A percentile compares a stretch with the other conserved stretches of the same genome.
Conservation (phyloP, 2,329 filamentous ascomycete genomes). For the Leptographium wingfieldii region DNA sequence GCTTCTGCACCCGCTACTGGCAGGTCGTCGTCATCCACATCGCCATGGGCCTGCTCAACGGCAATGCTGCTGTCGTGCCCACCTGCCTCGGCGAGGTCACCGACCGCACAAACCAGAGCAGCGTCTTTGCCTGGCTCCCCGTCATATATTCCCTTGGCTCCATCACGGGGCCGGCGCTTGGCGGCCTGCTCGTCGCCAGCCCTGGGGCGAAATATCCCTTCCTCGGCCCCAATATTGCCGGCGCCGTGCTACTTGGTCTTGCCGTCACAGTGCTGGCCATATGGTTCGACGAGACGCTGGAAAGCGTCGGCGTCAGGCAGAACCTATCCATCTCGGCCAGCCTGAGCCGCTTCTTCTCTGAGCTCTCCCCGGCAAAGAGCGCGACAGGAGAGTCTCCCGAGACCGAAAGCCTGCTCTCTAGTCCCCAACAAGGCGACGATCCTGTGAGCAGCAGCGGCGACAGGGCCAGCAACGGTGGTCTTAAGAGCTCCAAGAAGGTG, state of each 20-base stretch:
- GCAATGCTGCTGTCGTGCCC: conserved; percentile 87
- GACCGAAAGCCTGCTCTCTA: background rate
- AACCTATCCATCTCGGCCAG: conserved; percentile 12
- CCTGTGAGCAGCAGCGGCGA: conserved; percentile 20
- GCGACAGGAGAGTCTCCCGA: background rate
- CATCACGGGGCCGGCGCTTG: conserved; percentile 86
- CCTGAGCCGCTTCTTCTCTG: conserved; percentile 11
- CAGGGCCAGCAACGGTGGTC: conserved; percentile 16
- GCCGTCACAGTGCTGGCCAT: conserved; percentile 64
- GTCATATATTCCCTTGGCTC: conserved; percentile 92
- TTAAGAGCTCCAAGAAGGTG: conserved; percentile 18
- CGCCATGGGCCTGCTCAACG: conserved; percentile 86
- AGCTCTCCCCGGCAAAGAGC: background rate
- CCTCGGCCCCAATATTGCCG: conserved; percentile 69
- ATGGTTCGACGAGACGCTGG: conserved; percentile 77
- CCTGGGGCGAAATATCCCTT: conserved; percentile 61
- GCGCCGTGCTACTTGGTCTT: conserved; percentile 56
- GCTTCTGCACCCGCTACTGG: conserved; percentile 70
- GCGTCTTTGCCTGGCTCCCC: conserved; percentile 85
- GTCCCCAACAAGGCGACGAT: background rate
- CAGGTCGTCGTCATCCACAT: conserved; percentile 79
- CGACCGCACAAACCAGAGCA: conserved; percentile 85
- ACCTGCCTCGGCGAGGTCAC: conserved; percentile 93
- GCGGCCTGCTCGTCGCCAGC: conserved; percentile 65
- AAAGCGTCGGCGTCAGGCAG: conserved; percentile 23